Evolutionary conservation across 805 yeast genomes (phyloP), one percentile per base, ranked within the genome.

Genomic region (Saccharomycopsis fermentans): DNA sequence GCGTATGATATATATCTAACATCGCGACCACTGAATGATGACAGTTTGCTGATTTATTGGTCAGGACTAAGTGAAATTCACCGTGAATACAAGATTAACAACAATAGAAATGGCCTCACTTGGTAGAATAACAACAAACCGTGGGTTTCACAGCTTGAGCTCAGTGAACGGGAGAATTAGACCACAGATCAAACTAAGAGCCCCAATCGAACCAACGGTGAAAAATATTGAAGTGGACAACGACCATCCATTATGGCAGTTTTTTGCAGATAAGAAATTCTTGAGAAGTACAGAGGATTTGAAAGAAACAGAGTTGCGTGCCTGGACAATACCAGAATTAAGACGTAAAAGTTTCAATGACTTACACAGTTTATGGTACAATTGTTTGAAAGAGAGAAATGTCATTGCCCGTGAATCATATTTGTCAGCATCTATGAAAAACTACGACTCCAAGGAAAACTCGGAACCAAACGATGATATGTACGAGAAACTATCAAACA

Each of bases 211-310:
- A 14, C 98, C 99, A 16, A 80, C 94, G 1, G 84, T 80, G 57
- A 76, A 78, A 63, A 88, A 88, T 70, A 77, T 91, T 57, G 77
- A 77, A 60, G 87, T 87, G 36, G 79, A 82, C 14, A 92, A 86
- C 4, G 87, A 86, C 69, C 99, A 94, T 72, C 99, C 98, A 34
- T 77, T 94, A 63, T 94, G 97, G 96, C 91, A 87, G 66, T 94
- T 94, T 70, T 94, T 92, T 74, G 69, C 74, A 54, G 79, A 87
- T 43, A 77, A 83, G 59, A 76, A 78, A 65, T 81, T 83, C 60
- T 72, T 87, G 60, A 80, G 97, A 65, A 69, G 75, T 1, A 71
- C 78, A 2, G 80, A 76, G 1, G 87, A 84, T 24, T 66, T 82
- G 32, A 74, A 79, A 55, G 68, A 70, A 32, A 73, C 75, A 9